Evolutionary conservation across 345 rosid genomes (phyloP).

Genomic region (Atalantia buxifolia): DNA sequence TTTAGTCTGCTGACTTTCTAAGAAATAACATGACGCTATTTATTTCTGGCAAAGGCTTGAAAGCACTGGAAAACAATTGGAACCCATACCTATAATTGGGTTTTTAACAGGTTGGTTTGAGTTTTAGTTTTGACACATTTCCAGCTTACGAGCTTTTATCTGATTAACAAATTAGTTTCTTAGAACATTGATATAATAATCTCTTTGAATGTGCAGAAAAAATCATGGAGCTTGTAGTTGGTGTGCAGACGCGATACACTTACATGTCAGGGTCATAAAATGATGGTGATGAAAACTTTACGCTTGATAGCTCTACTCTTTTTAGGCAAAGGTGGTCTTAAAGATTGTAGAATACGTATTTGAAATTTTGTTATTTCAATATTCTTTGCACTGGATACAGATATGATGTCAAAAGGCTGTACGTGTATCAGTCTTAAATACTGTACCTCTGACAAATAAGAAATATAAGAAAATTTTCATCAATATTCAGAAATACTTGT

Average conservation of each 20-base stretch:
- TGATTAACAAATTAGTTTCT: not conserved
- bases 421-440: not conserved
- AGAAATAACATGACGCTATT: not conserved
- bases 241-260: slow-evolving; percentile 85
- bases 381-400: not conserved
- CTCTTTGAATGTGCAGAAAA: slow-evolving; percentile 45
- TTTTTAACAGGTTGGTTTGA: slow-evolving; percentile 56
- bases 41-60: slow-evolving; percentile 72
- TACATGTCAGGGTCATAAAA: slow-evolving; percentile 89
- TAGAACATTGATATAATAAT: not conserved
- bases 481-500: not conserved
- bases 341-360: not conserved
- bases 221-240: slow-evolving; percentile 77
- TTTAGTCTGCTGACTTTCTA: too few relatives aligned
- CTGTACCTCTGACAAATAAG: slow-evolving; percentile 3
- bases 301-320: not conserved
- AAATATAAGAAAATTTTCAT: not conserved
- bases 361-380: not conserved
- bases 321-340: not conserved
- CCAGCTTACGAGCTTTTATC: not conserved
- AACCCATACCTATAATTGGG: slow-evolving; percentile 71
- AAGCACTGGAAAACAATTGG: slow-evolving; percentile 52
- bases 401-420: not conserved
- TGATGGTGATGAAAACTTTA: slow-evolving; percentile 11
- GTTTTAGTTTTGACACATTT: not conserved